A percentile compares a stretch with the other conserved stretches of the same genome.
These are phyloP conservation scores for Yamadazyma conglobata DNA, from an alignment of 1,139 yeast species.

Conservation along the genomic window DNA sequence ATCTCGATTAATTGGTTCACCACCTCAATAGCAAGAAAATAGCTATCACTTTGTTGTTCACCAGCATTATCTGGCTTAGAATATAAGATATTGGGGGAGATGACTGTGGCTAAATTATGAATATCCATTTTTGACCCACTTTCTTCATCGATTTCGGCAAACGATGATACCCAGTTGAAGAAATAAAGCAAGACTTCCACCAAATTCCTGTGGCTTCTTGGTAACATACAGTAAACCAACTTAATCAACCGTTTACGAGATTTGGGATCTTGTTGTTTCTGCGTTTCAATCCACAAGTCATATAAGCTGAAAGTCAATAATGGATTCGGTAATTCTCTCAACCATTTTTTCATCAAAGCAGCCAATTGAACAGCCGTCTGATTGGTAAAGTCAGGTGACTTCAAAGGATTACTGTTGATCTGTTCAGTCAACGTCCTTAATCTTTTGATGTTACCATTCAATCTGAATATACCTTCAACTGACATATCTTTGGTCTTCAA, in stretches of 20 bases:
- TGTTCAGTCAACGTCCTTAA: slow-evolving; percentile 70
- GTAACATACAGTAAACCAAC: slow-evolving; percentile 75
- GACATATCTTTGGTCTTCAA: slow-evolving; percentile 93
- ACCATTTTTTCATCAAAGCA: slow-evolving; percentile 85
- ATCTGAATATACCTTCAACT: slow-evolving; percentile 93
- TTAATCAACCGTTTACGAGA: slow-evolving; percentile 59
- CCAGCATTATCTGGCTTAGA: slow-evolving; percentile 21
- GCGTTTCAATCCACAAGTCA: slow-evolving; percentile 79
- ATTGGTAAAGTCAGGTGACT: slow-evolving; percentile 65
- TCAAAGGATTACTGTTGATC: slow-evolving; percentile 72
- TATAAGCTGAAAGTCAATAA: slow-evolving; percentile 73
- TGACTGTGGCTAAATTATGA: slow-evolving; percentile 91
- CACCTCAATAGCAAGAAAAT: slow-evolving; percentile 88
- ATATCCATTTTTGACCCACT: slow-evolving; percentile 96
- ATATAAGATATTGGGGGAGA: slow-evolving; percentile 87
- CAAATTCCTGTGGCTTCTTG: slow-evolving; percentile 77
- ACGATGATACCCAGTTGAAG: slow-evolving; percentile 94
- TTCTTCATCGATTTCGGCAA: slow-evolving; percentile 83
- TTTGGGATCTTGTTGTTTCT: slow-evolving; percentile 47
- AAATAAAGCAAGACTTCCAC: slow-evolving; percentile 84
- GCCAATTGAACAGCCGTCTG: slow-evolving; percentile 93
- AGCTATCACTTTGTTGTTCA: slow-evolving; percentile 58
- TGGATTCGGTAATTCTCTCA: slow-evolving; percentile 92
- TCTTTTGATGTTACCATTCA: slow-evolving; percentile 90
- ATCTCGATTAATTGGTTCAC: slow-evolving; percentile 80